Conservation (phyloP, 805 yeast species). For the Kazachstania psychrophila region DNA sequence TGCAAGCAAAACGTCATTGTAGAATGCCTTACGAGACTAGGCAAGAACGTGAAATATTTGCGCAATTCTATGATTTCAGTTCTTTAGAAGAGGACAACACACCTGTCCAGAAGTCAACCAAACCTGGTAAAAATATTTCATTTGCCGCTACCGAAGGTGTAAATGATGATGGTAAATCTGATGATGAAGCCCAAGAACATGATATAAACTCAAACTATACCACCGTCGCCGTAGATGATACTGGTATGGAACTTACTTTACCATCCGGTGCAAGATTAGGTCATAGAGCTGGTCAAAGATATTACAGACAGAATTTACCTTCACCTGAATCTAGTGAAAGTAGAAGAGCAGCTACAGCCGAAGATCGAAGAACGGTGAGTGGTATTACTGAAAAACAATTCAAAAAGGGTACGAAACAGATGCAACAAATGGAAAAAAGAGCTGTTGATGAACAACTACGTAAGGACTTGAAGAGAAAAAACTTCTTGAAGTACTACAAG, state of each 20-base stretch:
- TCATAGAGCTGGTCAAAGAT: conserved; percentile 66
- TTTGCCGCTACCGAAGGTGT: conserved; percentile 24
- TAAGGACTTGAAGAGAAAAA: conserved; percentile 59
- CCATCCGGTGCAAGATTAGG: conserved; percentile 77
- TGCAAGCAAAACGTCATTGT: conserved; percentile 78
- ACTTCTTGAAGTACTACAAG: conserved; percentile 77
- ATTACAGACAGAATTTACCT: conserved; percentile 55
- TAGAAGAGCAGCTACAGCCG: conserved; percentile 64
- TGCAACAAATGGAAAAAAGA: conserved; percentile 36
- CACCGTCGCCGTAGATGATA: conserved; percentile 36
- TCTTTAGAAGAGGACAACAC: conserved; percentile 43
- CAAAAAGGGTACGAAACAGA: conserved; percentile 41
- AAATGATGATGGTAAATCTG: conserved; percentile 24
- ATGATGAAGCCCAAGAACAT: conserved; percentile 17
- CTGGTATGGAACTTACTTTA: conserved; percentile 57
- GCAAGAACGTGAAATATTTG: conserved; percentile 64
- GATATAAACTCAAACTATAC: conserved; percentile 29
- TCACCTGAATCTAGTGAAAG: conserved; percentile 44
- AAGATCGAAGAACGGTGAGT: conserved; percentile 54
- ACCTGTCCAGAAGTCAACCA: conserved; percentile 10
- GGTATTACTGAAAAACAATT: conserved; percentile 53
- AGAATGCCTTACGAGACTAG: conserved; percentile 78
- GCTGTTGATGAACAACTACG: conserved; percentile 33
- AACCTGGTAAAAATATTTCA: conserved; percentile 26
- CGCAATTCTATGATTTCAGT: conserved; percentile 78